Conservation (phyloP, 805 yeast species). For the Wickerhamia fluorescens region DNA sequence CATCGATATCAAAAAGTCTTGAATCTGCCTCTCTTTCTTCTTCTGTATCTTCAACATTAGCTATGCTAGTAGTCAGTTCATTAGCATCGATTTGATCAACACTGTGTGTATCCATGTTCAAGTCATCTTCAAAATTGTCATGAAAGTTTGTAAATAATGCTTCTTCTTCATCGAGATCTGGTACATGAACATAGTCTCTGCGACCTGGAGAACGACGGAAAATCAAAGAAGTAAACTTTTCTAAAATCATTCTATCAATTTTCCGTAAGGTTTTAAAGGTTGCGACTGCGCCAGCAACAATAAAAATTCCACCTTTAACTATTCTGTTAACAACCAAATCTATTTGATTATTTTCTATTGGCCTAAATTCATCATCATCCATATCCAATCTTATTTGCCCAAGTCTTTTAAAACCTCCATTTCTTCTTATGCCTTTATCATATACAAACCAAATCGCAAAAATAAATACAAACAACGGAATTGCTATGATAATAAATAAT, state of each 20-base stretch:
- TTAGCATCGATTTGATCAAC: no score
- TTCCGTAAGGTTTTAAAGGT: constrained; percentile 25
- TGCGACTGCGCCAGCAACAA: constrained; percentile 35
- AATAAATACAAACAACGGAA: constrained; percentile 52
- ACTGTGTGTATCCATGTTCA: no score
- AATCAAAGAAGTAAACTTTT: constrained; percentile 19
- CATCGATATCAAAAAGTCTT: constrained; percentile 27
- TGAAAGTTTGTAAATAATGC: constrained; percentile 35
- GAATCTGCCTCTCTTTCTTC: constrained; percentile 13
- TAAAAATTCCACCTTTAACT: constrained; percentile 50
- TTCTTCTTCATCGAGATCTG: constrained; percentile 32
- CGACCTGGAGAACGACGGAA: constrained; percentile 34
- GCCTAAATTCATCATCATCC: constrained; percentile 56
- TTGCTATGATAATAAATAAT: constrained; percentile 43
- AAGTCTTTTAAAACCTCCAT: constrained; percentile 68
- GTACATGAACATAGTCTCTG: constrained; percentile 36
- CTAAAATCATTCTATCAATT: constrained; percentile 27
- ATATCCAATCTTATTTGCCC: constrained; percentile 84
- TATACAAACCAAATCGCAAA: constrained; percentile 63
- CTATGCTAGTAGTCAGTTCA: no score
- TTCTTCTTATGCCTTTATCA: constrained; percentile 72
- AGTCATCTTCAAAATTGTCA: constrained; percentile 34
- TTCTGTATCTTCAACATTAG: no score
- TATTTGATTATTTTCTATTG: constrained; percentile 55
- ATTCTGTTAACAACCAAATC: constrained; percentile 54